Percentiles rank a stretch among this genome's conserved stretches.
Conservation (phyloP, 331 rosid genomes). For the Quercus phellos region DNA sequence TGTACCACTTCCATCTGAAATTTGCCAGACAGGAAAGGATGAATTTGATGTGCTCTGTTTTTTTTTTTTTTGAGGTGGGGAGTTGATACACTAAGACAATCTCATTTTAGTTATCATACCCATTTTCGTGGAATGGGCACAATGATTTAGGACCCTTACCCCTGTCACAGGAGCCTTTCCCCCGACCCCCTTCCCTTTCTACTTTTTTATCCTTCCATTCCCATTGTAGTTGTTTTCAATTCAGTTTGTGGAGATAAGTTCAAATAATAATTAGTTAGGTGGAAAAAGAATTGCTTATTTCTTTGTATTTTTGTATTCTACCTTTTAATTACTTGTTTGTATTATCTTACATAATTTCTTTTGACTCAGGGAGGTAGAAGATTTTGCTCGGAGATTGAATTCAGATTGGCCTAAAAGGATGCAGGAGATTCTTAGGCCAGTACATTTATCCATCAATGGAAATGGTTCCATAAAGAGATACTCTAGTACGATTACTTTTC, state of each 20-base stretch:
- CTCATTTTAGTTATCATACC: background rate
- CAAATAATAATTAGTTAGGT: background rate
- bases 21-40: background rate
- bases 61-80: too few relatives aligned
- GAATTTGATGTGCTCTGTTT: background rate
- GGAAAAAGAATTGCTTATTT: background rate
- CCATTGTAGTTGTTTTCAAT: background rate
- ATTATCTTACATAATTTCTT: slow-evolving; percentile 17
- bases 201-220: background rate
- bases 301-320: slow-evolving; percentile 3
- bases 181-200: background rate
- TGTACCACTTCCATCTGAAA: background rate
- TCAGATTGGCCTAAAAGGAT: slow-evolving; percentile 93
- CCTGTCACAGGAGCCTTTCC: background rate
- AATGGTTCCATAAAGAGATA: slow-evolving; percentile 50
- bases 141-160: background rate
- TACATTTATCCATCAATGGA: slow-evolving; percentile 43
- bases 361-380: slow-evolving; percentile 87
- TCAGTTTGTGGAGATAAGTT: slow-evolving; percentile 1
- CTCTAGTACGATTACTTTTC: slow-evolving; percentile 41
- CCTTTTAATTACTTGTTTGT: background rate
- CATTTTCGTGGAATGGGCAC: background rate
- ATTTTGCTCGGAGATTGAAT: slow-evolving; percentile 87
- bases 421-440: slow-evolving; percentile 64
- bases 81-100: background rate